Evolutionary conservation across 192 early-diverging fungal species (phyloP).

Genomic region (Mycoemilia scoparia): DNA sequence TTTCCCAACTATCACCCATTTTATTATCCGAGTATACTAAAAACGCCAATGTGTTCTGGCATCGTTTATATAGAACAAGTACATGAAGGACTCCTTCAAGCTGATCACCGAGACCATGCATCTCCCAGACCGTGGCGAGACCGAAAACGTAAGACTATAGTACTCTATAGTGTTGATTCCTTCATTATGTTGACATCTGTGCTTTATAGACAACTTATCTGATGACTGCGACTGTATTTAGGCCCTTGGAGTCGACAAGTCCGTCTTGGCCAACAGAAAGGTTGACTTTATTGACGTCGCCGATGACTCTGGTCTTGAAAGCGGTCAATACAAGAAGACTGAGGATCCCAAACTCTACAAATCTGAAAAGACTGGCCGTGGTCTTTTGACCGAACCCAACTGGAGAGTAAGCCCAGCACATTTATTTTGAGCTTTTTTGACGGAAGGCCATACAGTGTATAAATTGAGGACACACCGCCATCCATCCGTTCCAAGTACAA

Average conservation of each 20-base stretch:
- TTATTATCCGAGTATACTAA: no score
- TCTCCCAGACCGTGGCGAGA: constrained; percentile 46
- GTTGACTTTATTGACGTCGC: constrained; percentile 47
- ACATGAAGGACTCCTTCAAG: constrained; percentile 51
- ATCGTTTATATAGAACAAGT: no score
- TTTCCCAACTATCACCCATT: no score
- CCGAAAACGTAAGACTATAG: no score
- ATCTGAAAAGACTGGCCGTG: constrained; percentile 48
- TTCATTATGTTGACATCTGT: no score
- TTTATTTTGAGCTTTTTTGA: background rate
- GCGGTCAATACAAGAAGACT: constrained; percentile 32
- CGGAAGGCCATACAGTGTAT: background rate
- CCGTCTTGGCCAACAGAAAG: constrained; percentile 41
- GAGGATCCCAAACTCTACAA: constrained; percentile 48
- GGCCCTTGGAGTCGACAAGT: constrained; percentile 18
- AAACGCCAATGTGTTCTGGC: no score
- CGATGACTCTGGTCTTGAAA: constrained; percentile 34
- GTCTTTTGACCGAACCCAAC: constrained; percentile 33
- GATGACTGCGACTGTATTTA: no score
- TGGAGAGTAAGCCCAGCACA: constrained; percentile 35
- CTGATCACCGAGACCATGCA: constrained; percentile 59
- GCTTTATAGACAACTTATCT: no score
- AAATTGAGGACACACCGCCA: no score
- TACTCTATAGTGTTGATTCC: no score
- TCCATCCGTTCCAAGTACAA: background rate